Base-by-base conservation (phyloP, 257 asterid genomes). In the Cynanchum wilfordii region DNA sequence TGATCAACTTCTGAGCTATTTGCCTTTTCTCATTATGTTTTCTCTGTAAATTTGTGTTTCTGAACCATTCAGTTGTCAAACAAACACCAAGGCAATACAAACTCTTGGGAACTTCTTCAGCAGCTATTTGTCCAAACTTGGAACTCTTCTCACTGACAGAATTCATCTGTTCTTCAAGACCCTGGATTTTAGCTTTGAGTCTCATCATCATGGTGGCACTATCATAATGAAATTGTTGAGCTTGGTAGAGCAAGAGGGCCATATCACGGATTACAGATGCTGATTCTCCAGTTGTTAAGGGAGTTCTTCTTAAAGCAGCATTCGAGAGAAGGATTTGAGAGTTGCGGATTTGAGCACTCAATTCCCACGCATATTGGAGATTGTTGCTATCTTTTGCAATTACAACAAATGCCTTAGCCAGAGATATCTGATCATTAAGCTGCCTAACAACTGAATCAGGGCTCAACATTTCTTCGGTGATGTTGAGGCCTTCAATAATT, bases 41-140 rank as follows among this genome's bases (percentile, higher is more conserved):
- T 38, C 68, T 78, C 73, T 69, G 82, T 68, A 79, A 72, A 70
- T 71, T 72, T 44, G 85, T 58, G 75, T 77, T 78, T 57, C 49
- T 80, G 77, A 79, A 79, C 89, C 87, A 85, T 76, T 82, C 82
- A 57, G 82, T 78, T 7, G 87, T 82, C 72, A 85, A 65, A 52
- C 77, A 75, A 52, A 85, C 83, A 54, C 86, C 89, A 36, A 82
- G 80, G 73, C 89, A 85, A 55, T 85, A 80, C 56, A 85, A 71
- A 51, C 85, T 81, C 76, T 80, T 85, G 1, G 87, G 89, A 38
- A 85, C 79, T 85, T 76, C 86, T 71, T 85, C 89, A 66, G 87
- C 89, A 60, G 87, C 87, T 64, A 85, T 78, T 75, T 85, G 89
- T 44, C 81, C 82, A 72, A 73, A 85, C 59, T 82, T 82, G 20